Base-by-base conservation (phyloP, 768 basidiomycete genomes). In the Russula griseocarnosa region DNA sequence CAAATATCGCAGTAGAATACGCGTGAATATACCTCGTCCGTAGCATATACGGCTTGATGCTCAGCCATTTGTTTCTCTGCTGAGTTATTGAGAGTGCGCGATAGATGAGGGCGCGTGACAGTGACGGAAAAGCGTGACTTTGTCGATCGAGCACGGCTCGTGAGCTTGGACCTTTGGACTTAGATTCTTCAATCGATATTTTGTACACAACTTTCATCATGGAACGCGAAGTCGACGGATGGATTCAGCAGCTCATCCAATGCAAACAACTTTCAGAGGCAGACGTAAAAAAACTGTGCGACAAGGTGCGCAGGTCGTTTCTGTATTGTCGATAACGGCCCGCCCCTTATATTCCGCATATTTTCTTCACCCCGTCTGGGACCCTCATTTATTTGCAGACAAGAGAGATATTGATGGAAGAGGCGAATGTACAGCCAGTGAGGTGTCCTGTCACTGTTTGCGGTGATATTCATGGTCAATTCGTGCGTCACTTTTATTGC, bases 391-490 rank as follows among this genome's bases (percentile, higher is more conserved):
- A 58, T 47, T 55, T 63, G 5, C 73, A 99, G 97, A 94, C 97
- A 60, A 84, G 96, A 73, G 97, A 98, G 79, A 96, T 99, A 70
- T 76, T 99, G 75, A 95, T 97, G 90, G 96, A 97, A 73, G 97
- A 99, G 80, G 94, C 92, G 36, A 99, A 99, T 74, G 97, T 99
- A 2, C 96, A 98, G 77, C 95, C 95, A 24, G 97, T 99, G 60
- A 82, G 90, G 76, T 98, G 96, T 80, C 97, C 97, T 34, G 97
- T 99, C 69, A 99, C 97, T 55, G 97, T 99, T 64, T 99, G 97
- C 73, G 97, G 97, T 65, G 97, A 99, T 79, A 98, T 99, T 67
- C 97, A 99, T 74, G 97, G 97, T 54, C 97, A 99, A 86, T 99
- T 99, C 78, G 96, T 98, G 77, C 79, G 95, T 88, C 40, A 44